phyloP scores from a whole-genome alignment of 2,329 filamentous ascomycete genomes.

The Fusarium luffae region DNA sequence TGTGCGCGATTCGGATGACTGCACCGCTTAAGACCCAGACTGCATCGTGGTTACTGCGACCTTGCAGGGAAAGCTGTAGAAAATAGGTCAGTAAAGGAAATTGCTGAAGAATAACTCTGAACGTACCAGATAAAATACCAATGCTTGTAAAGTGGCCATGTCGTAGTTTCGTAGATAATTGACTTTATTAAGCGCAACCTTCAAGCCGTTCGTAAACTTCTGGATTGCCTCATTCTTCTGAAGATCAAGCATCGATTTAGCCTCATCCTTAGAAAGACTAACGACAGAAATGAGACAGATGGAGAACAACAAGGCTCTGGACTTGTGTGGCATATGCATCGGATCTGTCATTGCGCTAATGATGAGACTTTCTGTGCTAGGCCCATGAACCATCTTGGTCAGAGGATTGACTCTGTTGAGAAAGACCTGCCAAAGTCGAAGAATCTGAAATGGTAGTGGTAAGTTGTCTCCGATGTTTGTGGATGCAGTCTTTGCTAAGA shows the following conservation, averaged over 20 bases:
- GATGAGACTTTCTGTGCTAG: constrained; percentile 5
- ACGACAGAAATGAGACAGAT: constrained; percentile 3
- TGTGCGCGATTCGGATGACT: constrained; percentile 14
- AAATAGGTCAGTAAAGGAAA: too few relatives aligned
- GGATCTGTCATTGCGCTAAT: constrained; percentile 13
- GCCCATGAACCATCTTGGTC: constrained; percentile 8
- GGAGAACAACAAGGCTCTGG: not conserved
- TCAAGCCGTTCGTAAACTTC: constrained; percentile 9
- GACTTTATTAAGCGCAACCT: constrained; percentile 5
- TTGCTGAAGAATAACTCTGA: fast-evolving
- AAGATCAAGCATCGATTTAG: not conserved
- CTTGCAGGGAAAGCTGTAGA: not conserved
- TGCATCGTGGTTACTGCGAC: constrained; percentile 8
- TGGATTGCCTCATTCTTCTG: not conserved
- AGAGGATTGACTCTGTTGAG: constrained; percentile 13
- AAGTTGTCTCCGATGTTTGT: not conserved
- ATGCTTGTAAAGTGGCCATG: not conserved
- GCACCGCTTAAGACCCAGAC: constrained; percentile 14
- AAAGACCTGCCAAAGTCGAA: constrained; percentile 15
- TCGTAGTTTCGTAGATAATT: constrained; percentile 14
- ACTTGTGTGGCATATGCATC: not conserved
- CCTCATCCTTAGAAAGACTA: not conserved
- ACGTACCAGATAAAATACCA: not conserved
- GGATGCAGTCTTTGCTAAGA: not conserved
- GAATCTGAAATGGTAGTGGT: not conserved